These are phyloP conservation scores for Clarireedia sp. DNA, from an alignment of 2,329 filamentous ascomycete species.

Conservation along the genomic window DNA sequence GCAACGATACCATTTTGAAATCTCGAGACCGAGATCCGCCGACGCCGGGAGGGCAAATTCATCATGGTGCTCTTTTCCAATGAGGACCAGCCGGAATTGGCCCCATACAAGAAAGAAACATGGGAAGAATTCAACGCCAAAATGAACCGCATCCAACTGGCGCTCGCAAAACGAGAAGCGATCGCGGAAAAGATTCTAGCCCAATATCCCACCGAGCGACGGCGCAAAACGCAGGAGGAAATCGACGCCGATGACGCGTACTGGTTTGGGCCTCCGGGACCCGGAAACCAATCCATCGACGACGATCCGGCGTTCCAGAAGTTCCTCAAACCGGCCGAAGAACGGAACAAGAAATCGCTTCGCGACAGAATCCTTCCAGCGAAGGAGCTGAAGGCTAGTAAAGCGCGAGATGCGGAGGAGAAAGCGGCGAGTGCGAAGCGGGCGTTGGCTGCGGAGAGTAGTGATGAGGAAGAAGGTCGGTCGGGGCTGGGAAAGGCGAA, in stretches of 20 bases:
- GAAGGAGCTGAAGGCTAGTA: slow-evolving; percentile 27
- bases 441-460: slow-evolving; percentile 24
- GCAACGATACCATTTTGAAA: neutral
- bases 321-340: slow-evolving; percentile 23
- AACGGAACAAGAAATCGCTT: slow-evolving; percentile 27
- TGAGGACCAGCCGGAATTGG: slow-evolving; percentile 15
- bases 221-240: slow-evolving; percentile 26
- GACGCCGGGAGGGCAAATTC: neutral
- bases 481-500: slow-evolving; percentile 29
- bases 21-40: neutral
- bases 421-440: slow-evolving; percentile 28
- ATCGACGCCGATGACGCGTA: slow-evolving; percentile 28
- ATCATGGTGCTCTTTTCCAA: slow-evolving; percentile 3
- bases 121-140: slow-evolving; percentile 26
- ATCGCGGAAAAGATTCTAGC: slow-evolving; percentile 19
- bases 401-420: slow-evolving; percentile 28
- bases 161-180: slow-evolving; percentile 27
- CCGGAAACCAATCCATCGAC: slow-evolving; percentile 27
- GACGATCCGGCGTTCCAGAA: slow-evolving; percentile 25
- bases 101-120: slow-evolving; percentile 17
- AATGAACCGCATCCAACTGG: slow-evolving; percentile 27
- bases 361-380: slow-evolving; percentile 27
- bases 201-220: slow-evolving; percentile 26
- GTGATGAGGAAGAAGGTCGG: slow-evolving; percentile 31
- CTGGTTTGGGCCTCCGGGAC: slow-evolving; percentile 22